These are phyloP conservation scores for Trichosporon coremiiforme DNA, from an alignment of 1,284 basidiomycete genomes.

Conservation along the genomic window DNA sequence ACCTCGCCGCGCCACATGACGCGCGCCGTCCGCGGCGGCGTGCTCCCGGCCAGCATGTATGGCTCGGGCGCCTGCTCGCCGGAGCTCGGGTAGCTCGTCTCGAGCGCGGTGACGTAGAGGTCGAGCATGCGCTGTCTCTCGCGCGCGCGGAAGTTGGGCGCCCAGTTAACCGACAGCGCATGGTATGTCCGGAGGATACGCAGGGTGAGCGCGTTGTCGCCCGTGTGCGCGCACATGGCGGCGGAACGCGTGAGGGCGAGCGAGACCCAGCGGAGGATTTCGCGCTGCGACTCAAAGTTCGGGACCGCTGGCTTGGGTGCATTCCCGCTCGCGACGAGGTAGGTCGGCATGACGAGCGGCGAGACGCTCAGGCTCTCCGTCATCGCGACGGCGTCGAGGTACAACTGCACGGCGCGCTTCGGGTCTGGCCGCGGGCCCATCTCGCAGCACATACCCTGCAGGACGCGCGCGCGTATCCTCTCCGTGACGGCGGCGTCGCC, in stretches of 20 bases:
- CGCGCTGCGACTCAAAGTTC: conserved; percentile 48
- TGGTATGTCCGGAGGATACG: conserved; percentile 70
- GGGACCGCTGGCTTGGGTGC: conserved; percentile 23
- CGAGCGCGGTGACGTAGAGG: conserved; percentile 71
- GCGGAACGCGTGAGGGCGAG: conserved; percentile 50
- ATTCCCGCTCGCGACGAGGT: conserved; percentile 31
- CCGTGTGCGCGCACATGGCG: conserved; percentile 55
- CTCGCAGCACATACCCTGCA: conserved; percentile 53
- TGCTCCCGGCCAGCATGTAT: conserved; percentile 33
- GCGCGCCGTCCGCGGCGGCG: conserved; percentile 51
- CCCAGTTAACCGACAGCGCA: conserved; percentile 68
- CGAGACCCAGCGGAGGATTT: conserved; percentile 49
- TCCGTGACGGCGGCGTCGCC: conserved; percentile 54
- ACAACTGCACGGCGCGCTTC: conserved; percentile 40
- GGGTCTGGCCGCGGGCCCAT: conserved; percentile 34
- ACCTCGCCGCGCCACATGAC: conserved; percentile 68
- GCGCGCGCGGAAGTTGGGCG: conserved; percentile 68
- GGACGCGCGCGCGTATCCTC: conserved; percentile 53
- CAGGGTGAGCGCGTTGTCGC: conserved; percentile 40
- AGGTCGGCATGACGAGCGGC: conserved; percentile 35
- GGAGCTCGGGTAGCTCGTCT: conserved; percentile 57
- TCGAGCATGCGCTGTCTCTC: conserved; percentile 70
- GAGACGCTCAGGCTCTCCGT: conserved; percentile 31
- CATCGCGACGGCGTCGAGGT: conserved; percentile 39
- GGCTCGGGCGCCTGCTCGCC: conserved; percentile 29